Evolutionary conservation across 352 stramenopile species (phyloP).

Genomic region (Pythium myriotylum): DNA sequence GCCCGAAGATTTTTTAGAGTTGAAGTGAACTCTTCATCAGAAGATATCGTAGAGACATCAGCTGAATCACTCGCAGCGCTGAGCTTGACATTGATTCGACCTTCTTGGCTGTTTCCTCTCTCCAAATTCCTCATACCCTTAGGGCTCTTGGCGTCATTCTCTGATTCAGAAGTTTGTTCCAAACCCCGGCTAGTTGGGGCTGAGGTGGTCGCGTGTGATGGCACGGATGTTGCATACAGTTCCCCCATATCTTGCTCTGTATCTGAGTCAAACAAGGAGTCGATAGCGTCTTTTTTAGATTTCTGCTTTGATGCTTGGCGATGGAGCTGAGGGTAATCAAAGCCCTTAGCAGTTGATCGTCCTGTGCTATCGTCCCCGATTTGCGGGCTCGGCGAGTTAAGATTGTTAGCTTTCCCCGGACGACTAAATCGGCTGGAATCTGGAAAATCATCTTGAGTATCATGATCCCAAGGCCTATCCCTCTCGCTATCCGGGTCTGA

Average conservation of each 20-base stretch:
- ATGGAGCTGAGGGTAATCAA: not conserved
- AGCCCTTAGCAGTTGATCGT: too few species aligned
- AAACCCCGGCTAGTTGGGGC: not conserved
- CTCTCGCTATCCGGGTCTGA: not conserved
- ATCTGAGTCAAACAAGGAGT: slow-evolving; percentile 65
- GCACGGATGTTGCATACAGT: slow-evolving; percentile 23
- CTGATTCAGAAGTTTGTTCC: not conserved
- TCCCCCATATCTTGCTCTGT: slow-evolving; percentile 47
- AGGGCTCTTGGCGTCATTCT: not conserved
- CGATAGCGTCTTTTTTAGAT: slow-evolving; percentile 50
- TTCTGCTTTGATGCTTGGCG: slow-evolving; percentile 1
- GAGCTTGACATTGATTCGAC: not conserved
- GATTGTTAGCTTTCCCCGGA: not conserved
- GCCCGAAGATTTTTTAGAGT: slow-evolving; percentile 22
- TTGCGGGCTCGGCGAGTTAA: not conserved
- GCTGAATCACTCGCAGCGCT: not conserved
- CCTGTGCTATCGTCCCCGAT: not conserved
- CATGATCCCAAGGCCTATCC: not conserved
- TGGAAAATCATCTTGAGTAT: not conserved
- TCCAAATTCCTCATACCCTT: too few species aligned
- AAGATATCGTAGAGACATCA: slow-evolving; percentile 1
- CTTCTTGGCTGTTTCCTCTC: not conserved
- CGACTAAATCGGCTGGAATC: not conserved
- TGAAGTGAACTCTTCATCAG: slow-evolving; percentile 34
- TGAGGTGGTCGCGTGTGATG: not conserved